These are phyloP conservation scores for Fusarium lyarnte DNA, from an alignment of 2,329 filamentous ascomycete species.

Conservation along the genomic window DNA sequence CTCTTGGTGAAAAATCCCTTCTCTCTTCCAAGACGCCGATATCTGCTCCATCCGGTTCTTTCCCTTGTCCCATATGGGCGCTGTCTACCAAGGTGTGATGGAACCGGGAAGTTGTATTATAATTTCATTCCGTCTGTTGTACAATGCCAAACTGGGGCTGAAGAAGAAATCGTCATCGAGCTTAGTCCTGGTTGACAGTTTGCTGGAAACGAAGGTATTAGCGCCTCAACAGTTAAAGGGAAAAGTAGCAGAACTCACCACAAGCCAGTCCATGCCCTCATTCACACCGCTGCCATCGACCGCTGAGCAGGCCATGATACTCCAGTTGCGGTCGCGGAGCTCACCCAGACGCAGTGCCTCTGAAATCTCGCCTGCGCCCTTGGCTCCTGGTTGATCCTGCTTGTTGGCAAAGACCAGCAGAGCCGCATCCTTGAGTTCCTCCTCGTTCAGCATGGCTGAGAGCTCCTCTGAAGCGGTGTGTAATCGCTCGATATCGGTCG, in stretches of 20 bases:
- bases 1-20: neutral
- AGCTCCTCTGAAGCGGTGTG: constrained; percentile 94
- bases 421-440: constrained; percentile 92
- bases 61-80: constrained; percentile 29
- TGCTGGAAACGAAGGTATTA: constrained; percentile 40
- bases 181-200: constrained; percentile 51
- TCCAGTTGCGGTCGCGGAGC: constrained; percentile 97
- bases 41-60: constrained; percentile 27
- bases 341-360: constrained; percentile 91
- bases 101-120: constrained; percentile 41
- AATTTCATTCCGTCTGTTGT: constrained; percentile 48
- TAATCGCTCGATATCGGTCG: constrained; percentile 94
- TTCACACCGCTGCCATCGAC: constrained; percentile 94
- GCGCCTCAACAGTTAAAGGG: neutral
- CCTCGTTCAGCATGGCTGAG: constrained; percentile 94
- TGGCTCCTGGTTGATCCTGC: constrained; percentile 96
- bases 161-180: constrained; percentile 28
- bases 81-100: constrained; percentile 43
- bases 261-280: constrained; percentile 99
- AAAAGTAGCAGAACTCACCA: constrained; percentile 65
- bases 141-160: constrained; percentile 41
- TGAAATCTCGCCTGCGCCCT: constrained; percentile 95
- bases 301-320: constrained; percentile 96
- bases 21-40: constrained; percentile 36
- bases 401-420: constrained; percentile 98